Evolutionary conservation across 306 rosid genomes (phyloP).

Genomic region (Prunus armeniaca): DNA sequence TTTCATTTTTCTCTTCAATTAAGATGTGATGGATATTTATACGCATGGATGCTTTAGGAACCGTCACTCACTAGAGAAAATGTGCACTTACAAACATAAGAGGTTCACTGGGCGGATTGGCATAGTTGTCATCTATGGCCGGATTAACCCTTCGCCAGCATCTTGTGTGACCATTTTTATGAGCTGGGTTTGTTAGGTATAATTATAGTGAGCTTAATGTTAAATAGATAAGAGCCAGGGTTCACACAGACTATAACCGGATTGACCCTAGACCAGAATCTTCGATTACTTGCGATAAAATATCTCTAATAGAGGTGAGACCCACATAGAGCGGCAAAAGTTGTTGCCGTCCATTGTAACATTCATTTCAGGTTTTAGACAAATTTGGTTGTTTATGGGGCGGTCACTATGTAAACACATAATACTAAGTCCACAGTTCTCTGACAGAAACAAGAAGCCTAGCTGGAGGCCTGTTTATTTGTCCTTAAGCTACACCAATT

Average conservation of each 20-base stretch:
- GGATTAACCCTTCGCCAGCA: neutral
- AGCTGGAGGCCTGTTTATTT: neutral
- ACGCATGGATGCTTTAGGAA: neutral
- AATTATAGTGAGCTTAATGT: neutral
- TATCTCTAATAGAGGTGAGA: neutral
- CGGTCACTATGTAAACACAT: neutral
- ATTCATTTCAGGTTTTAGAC: neutral
- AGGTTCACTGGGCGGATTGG: constrained; percentile 11
- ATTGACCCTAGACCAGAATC: no score
- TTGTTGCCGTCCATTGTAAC: neutral
- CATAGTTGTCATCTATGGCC: constrained; percentile 17
- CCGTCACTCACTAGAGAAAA: neutral
- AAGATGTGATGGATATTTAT: neutral
- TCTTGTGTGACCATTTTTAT: neutral
- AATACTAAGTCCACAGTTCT: neutral
- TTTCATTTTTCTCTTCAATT: neutral
- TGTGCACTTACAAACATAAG: neutral
- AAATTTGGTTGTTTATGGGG: neutral
- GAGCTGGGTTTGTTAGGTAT: neutral
- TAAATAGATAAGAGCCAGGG: neutral
- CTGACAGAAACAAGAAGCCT: neutral
- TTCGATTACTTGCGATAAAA: no score
- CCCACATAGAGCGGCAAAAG: neutral
- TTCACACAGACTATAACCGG: neutral
- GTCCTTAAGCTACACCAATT: neutral